A percentile compares a stretch with the other conserved stretches of the same genome.
phyloP scores from a whole-genome alignment of 2,329 filamentous ascomycete genomes.

The Aspergillus sclerotialis region DNA sequence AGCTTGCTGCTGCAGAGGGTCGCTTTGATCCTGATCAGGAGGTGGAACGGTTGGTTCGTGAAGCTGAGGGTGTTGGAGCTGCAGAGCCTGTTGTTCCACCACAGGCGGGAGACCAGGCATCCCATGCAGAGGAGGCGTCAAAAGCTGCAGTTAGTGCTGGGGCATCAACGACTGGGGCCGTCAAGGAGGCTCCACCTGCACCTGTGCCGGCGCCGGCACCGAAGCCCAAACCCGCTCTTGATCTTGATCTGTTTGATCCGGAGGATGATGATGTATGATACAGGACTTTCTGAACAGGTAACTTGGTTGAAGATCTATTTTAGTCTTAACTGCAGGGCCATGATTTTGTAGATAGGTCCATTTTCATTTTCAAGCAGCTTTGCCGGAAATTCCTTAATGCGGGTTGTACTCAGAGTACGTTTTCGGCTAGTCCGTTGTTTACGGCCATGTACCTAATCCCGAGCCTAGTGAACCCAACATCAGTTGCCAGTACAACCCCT shows the following conservation, averaged over 20 bases:
- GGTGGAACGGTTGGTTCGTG: constrained; percentile 39
- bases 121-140: constrained; percentile 24
- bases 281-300: too few relatives aligned
- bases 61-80: constrained; percentile 50
- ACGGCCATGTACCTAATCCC: too few relatives aligned
- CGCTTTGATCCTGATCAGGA: constrained; percentile 45
- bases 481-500: too few relatives aligned
- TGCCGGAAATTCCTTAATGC: too few relatives aligned
- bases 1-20: constrained; percentile 45
- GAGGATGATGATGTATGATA: constrained; percentile 37
- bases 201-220: constrained; percentile 23
- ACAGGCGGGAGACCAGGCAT: constrained; percentile 26
- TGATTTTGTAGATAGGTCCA: too few relatives aligned
- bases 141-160: constrained; percentile 26
- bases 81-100: constrained; percentile 33
- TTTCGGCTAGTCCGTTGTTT: too few relatives aligned
- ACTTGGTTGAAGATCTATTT: too few relatives aligned
- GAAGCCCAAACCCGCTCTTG: constrained; percentile 33
- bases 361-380: too few relatives aligned
- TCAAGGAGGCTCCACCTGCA: constrained; percentile 10
- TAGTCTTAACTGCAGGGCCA: too few relatives aligned
- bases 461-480: too few relatives aligned
- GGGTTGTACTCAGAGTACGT: too few relatives aligned
- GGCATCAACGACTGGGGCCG: constrained; percentile 9
- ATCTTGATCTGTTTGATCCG: constrained; percentile 40